phyloP scores from a whole-genome alignment of 495 filamentous ascomycete genomes.

The Platismatia glauca region DNA sequence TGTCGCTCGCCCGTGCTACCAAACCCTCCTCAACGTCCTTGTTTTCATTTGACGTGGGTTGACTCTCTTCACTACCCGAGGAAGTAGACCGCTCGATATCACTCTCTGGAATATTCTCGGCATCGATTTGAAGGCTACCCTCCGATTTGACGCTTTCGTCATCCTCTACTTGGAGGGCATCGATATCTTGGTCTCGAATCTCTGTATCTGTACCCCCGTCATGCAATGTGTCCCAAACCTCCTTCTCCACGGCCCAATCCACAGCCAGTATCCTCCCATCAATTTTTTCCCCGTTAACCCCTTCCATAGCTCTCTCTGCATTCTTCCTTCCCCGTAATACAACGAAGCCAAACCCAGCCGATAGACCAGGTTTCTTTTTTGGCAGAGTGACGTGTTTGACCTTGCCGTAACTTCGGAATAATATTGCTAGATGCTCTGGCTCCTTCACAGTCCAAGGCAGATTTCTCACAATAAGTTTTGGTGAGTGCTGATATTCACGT shows the following conservation, averaged over 20 bases:
- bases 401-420: slow-evolving; percentile 85
- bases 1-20: slow-evolving; percentile 30
- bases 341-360: slow-evolving; percentile 85
- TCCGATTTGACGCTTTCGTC: slow-evolving; percentile 23
- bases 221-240: slow-evolving; percentile 63
- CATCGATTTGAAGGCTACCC: not conserved
- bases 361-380: slow-evolving; percentile 58
- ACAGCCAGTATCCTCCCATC: slow-evolving; percentile 82
- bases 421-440: slow-evolving; percentile 60
- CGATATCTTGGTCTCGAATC: slow-evolving; percentile 23
- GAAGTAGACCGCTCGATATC: slow-evolving; percentile 37
- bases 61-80: slow-evolving; percentile 42
- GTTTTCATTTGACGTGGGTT: slow-evolving; percentile 32
- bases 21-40: slow-evolving; percentile 15
- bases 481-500: slow-evolving; percentile 49
- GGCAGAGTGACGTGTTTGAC: slow-evolving; percentile 75
- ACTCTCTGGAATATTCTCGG: slow-evolving; percentile 14
- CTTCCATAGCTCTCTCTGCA: slow-evolving; percentile 78
- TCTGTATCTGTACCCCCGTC: slow-evolving; percentile 32
- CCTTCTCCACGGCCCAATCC: slow-evolving; percentile 93
- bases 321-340: slow-evolving; percentile 80
- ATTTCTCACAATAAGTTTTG: slow-evolving; percentile 90
- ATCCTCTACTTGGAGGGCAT: slow-evolving; percentile 23
- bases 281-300: slow-evolving; percentile 79
- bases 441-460: slow-evolving; percentile 92